Evolutionary conservation across 2,329 filamentous ascomycete genomes (phyloP), one percentile per base, ranked within the genome.

Genomic region (Tricladium varicosporioides): DNA sequence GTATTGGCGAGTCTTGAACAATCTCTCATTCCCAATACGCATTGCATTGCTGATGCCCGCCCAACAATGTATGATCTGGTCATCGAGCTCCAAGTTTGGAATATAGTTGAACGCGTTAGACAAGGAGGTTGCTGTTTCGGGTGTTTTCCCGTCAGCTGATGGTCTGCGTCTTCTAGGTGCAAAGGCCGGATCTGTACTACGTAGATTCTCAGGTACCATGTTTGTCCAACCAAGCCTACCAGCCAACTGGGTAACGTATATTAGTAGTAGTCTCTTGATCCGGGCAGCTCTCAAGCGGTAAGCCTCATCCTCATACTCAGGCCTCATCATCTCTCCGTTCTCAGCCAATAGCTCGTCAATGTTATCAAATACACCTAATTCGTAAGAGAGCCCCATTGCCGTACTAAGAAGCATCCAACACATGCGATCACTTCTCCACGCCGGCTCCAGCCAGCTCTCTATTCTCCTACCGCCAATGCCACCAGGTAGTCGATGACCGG

Each of bases 391-490:
- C 1, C 92, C 89, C 77, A 93, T 89, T 13, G 91, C 92, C 40
- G 92, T 95, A 68, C 91, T 95, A 31, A 97, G 80, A 13, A 97
- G 78, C 91, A 97, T 97, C 93, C 93, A 97, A 70, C 91, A 96
- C 90, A 97, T 96, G 54, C 92, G 88, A 68, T 97, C 93, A 62
- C 88, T 91, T 65, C 93, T 83, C 91, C 93, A 97, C 8, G 91
- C 93, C 2, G 94, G 94, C 72, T 99, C 94, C 3, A 97, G 83
- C 91, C 94, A 97, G 71, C 91, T 93, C 69, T 96, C 92, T 62
- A 97, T 94, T 27, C 92, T 80, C 71, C 89, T 87, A 9, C 91
- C 91, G 46, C 91, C 90, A 16, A 91, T 82, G n/a, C 84, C 83
- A 58, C 72, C 71, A 5, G 74, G 74, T 52, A 76, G 72, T 56